Conservation (phyloP, 495 filamentous ascomycete species). For the Annulohypoxylon moriforme region DNA sequence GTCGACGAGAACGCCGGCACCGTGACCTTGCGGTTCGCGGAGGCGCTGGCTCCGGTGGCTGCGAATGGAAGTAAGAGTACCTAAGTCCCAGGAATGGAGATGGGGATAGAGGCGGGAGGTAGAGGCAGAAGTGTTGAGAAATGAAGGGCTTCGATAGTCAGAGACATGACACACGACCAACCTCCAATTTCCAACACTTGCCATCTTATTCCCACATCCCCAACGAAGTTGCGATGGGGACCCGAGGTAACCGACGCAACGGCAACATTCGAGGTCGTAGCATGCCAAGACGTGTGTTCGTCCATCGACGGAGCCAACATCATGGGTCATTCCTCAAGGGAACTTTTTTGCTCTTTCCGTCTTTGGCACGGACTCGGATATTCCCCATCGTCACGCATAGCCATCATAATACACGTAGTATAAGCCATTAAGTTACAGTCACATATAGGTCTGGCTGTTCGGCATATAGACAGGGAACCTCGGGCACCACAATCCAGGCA, state of each 20-base stretch:
- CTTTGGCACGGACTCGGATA: conserved; percentile 10
- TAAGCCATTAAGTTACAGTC: background rate
- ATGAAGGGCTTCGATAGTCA: background rate
- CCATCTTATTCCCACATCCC: background rate
- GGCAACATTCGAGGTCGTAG: conserved; percentile 21
- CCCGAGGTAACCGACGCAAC: conserved; percentile 5
- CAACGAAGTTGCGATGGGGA: conserved; percentile 1
- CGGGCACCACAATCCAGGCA: conserved; percentile 11
- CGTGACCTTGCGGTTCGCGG: conserved; percentile 65
- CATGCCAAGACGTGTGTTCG: conserved; percentile 20
- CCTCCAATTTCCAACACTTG: background rate
- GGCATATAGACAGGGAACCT: conserved; percentile 40
- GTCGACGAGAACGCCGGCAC: conserved; percentile 52
- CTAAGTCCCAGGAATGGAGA: background rate
- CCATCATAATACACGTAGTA: background rate
- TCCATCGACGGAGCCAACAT: background rate
- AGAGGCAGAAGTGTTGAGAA: background rate
- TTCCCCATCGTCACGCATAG: background rate
- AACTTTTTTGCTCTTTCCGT: conserved; percentile 1
- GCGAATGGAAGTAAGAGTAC: background rate
- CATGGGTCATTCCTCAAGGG: background rate
- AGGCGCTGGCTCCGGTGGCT: conserved; percentile 43
- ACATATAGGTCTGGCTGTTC: conserved; percentile 22
- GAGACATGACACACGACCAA: background rate
- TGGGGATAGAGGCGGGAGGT: background rate